phyloP scores from a whole-genome alignment of 2,329 filamentous ascomycete genomes.

The Penicillium expansum region DNA sequence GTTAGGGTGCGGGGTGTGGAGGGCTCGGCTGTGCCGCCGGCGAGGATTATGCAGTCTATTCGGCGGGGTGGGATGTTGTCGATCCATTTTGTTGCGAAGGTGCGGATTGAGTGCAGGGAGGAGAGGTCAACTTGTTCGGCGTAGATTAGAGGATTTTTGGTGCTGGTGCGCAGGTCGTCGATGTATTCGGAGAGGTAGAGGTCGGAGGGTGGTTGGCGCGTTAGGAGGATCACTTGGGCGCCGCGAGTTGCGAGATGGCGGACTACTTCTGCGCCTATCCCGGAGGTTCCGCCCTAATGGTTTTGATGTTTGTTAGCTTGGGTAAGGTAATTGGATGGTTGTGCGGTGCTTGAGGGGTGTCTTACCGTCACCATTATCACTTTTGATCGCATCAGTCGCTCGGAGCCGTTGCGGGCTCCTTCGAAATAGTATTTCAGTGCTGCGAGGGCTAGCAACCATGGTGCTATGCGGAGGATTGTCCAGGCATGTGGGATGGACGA shows the following conservation, averaged over 20 bases:
- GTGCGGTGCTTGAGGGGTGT: background rate
- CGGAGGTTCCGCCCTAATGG: conserved; percentile 76
- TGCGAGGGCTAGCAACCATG: conserved; percentile 53
- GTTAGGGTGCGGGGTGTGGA: conserved; percentile 58
- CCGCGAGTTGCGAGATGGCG: conserved; percentile 74
- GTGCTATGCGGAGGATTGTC: conserved; percentile 52
- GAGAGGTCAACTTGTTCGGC: conserved; percentile 90
- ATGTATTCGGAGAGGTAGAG: conserved; percentile 91
- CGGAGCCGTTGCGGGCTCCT: conserved; percentile 70
- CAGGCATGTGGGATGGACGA: conserved; percentile 54
- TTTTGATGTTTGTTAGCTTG: conserved; percentile 12
- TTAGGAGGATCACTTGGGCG: conserved; percentile 87
- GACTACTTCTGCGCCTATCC: conserved; percentile 77
- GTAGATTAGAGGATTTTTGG: conserved; percentile 84
- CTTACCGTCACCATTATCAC: conserved; percentile 85
- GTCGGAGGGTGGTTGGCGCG: conserved; percentile 75
- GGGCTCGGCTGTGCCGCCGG: conserved; percentile 69
- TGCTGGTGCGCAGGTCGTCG: conserved; percentile 74
- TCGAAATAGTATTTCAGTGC: conserved; percentile 72
- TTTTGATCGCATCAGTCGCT: conserved; percentile 86
- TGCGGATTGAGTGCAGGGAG: conserved; percentile 83
- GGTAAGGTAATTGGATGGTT: background rate
- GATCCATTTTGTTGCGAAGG: conserved; percentile 96
- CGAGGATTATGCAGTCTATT: conserved; percentile 87
- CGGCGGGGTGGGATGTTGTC: conserved; percentile 88